These are phyloP conservation scores for Diutina ranongensis DNA, from an alignment of 1,139 yeast species.

Conservation along the genomic window DNA sequence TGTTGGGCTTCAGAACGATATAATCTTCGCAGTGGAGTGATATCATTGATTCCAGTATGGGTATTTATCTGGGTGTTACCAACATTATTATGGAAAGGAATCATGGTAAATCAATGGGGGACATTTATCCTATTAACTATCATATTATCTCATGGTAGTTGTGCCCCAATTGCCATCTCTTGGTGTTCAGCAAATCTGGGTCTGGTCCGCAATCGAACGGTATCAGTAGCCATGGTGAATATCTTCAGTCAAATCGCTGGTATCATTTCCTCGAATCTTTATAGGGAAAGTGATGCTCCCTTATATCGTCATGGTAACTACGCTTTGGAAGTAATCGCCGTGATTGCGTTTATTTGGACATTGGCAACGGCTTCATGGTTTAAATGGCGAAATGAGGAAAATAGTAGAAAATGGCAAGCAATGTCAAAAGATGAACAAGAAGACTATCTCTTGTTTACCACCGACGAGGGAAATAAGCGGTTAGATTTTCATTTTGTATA, in stretches of 20 bases:
- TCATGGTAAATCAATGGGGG: background rate
- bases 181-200: conserved; percentile 1
- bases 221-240: background rate
- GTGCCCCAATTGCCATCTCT: background rate
- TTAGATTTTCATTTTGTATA: conserved; percentile 35
- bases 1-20: background rate
- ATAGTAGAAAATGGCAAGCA: conserved; percentile 33
- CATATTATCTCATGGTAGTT: background rate
- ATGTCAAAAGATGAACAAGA: conserved; percentile 36
- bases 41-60: background rate
- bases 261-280: background rate
- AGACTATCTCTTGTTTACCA: conserved; percentile 30
- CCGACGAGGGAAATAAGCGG: conserved; percentile 43
- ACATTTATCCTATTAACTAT: background rate
- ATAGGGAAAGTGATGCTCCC: background rate
- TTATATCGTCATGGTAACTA: background rate
- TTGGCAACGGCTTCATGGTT: conserved; percentile 21
- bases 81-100: background rate
- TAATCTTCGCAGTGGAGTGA: background rate
- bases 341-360: background rate
- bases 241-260: background rate
- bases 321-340: background rate
- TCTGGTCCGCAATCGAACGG: background rate
- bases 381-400: conserved; percentile 30
- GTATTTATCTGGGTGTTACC: background rate